Evolutionary conservation across 495 filamentous ascomycete genomes (phyloP).

Genomic region (Hyaloscypha variabilis): DNA sequence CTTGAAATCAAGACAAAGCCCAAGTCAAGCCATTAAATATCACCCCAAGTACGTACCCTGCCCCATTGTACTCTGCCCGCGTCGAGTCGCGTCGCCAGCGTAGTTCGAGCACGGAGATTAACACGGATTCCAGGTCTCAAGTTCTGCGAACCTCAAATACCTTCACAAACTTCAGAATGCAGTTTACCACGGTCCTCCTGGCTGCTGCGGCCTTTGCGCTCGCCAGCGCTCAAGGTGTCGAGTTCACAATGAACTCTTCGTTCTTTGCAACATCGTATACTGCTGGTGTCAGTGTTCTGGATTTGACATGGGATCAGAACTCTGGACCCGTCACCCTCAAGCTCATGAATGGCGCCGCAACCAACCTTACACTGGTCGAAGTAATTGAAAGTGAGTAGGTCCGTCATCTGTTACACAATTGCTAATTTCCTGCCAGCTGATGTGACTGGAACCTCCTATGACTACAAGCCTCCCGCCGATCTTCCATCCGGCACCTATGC

Average conservation of each 20-base stretch:
- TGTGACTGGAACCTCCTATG: constrained; percentile 18
- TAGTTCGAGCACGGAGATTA: constrained; percentile 4
- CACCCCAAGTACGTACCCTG: background rate
- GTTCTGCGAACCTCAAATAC: background rate
- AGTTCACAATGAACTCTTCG: constrained; percentile 18
- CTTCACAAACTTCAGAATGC: constrained; percentile 26
- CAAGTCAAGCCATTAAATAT: background rate
- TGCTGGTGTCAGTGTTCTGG: constrained; percentile 14
- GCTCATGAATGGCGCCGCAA: constrained; percentile 18
- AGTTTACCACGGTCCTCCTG: constrained; percentile 24
- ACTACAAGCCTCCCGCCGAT: constrained; percentile 14
- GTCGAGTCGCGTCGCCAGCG: constrained; percentile 13
- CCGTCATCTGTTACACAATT: background rate
- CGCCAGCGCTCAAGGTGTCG: constrained; percentile 9
- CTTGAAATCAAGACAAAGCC: background rate
- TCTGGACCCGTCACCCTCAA: constrained; percentile 17
- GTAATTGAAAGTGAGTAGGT: constrained; percentile 9
- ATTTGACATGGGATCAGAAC: constrained; percentile 24
- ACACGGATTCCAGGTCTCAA: background rate
- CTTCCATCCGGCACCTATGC: constrained; percentile 20
- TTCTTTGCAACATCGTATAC: constrained; percentile 16
- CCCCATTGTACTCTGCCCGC: constrained; percentile 3
- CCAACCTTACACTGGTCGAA: constrained; percentile 13
- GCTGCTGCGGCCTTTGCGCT: constrained; percentile 17
- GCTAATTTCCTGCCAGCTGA: background rate